Base-by-base conservation (phyloP, 1,284 basidiomycete genomes). In the Tilletia indica region DNA sequence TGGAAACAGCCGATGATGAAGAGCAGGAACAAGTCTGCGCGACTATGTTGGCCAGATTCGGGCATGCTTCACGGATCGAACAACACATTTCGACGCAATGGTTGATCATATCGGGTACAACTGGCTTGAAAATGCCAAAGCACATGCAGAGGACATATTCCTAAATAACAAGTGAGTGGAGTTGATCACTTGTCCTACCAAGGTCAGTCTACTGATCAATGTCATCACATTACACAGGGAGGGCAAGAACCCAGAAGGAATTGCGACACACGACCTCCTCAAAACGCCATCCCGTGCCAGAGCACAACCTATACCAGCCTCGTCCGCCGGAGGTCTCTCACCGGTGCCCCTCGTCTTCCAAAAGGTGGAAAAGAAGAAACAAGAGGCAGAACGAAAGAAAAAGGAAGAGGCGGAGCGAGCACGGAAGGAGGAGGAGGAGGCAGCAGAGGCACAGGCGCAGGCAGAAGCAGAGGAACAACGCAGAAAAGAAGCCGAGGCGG, bases 251-350 rank as follows among this genome's bases (percentile, higher is more conserved):
- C 42, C 42, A 9, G 42, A 45, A 3, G 42, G 42, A 14, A 45
- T 45, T 45, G 42, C 42, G 42, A 45, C 42, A 14, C 42, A 45
- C 14, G 42, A 58, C 11, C 25, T 58, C 25, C 56, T 58, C 56
- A 58, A 58, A 3, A 58, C 56, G 25, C 56, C 56, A 6, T 21
- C 56, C 34, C 56, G 56, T 58, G 56, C 56, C 12, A 21, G 56
- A 31, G 34, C 56, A 31, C 21, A 12, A 14, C n/a, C 21, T 25
- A n/a, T 12, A 31, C 25, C 21, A 14, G 14, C 56, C 25, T 58
- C 56, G 5, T 58, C 56, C 19, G 56, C 19, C 56, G 56, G 25
- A 31, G n/a, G 16, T 34, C 56, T 58, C 21, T 58, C 56, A 14
- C 56, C 56, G 34, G 25, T 31, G 3, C 56, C 25, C 3, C 56